Evolutionary conservation across 495 filamentous ascomycete genomes (phyloP).

Genomic region (Polyplosphaeria fusca): DNA sequence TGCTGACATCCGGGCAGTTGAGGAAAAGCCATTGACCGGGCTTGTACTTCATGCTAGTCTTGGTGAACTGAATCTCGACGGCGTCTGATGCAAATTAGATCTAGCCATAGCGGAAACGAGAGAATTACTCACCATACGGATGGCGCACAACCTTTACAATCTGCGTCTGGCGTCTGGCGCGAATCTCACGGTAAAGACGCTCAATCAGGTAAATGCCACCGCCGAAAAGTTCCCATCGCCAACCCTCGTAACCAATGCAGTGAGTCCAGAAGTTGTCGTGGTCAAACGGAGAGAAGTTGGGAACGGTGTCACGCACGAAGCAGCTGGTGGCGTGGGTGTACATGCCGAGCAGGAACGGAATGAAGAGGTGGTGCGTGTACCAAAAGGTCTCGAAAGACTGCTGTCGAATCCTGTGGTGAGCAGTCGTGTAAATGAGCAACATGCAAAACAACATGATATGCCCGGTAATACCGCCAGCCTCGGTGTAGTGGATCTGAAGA

Average conservation of each 20-base stretch:
- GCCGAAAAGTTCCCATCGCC: slow-evolving; percentile 94
- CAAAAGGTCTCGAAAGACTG: slow-evolving; percentile 98
- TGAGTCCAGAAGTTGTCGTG: slow-evolving; percentile 80
- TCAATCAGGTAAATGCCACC: slow-evolving; percentile 82
- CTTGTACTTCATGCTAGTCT: slow-evolving; percentile 97
- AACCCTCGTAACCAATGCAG: slow-evolving; percentile 93
- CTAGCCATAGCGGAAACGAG: not conserved
- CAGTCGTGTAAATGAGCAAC: slow-evolving; percentile 96
- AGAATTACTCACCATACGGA: slow-evolving; percentile 73
- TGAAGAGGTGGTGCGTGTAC: slow-evolving; percentile 98
- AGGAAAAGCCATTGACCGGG: slow-evolving; percentile 97
- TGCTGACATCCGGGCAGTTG: slow-evolving; percentile 83
- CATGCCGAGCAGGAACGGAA: slow-evolving; percentile 87
- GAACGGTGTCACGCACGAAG: slow-evolving; percentile 62
- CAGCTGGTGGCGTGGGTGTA: slow-evolving; percentile 96
- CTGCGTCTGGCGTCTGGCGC: slow-evolving; percentile 73
- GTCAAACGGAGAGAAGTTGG: slow-evolving; percentile 79
- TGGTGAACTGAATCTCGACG: slow-evolving; percentile 95
- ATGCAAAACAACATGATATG: slow-evolving; percentile 99
- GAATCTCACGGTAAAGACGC: slow-evolving; percentile 87
- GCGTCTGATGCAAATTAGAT: slow-evolving; percentile 62
- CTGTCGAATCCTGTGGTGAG: slow-evolving; percentile 88
- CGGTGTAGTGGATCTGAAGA: slow-evolving; percentile 88
- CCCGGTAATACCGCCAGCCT: slow-evolving; percentile 88
- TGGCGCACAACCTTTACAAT: slow-evolving; percentile 93